Evolutionary conservation across 805 yeast genomes (phyloP).

Genomic region (Ogataea nonfermentans): DNA sequence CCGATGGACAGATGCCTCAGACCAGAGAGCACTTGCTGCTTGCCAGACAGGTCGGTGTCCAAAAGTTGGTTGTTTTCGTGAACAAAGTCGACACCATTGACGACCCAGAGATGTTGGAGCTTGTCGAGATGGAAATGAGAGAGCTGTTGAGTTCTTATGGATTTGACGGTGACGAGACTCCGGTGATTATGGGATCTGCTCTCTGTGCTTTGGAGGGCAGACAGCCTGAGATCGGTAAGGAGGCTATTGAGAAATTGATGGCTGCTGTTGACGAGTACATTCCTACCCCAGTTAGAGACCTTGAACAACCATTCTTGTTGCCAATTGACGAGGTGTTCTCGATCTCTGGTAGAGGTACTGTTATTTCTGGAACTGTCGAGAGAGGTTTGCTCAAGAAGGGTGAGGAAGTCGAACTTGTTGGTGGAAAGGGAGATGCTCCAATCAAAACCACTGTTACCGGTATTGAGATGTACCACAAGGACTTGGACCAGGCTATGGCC

Average conservation of each 20-base stretch:
- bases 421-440: slow-evolving; percentile 73
- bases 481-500: slow-evolving; percentile 94
- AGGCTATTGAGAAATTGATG: slow-evolving; percentile 79
- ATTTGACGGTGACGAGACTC: slow-evolving; percentile 97
- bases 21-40: slow-evolving; percentile 97
- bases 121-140: slow-evolving; percentile 99
- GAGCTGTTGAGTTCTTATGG: slow-evolving; percentile 89
- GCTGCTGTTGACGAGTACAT: slow-evolving; percentile 91
- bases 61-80: slow-evolving; percentile 93
- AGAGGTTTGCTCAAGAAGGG: slow-evolving; percentile 97
- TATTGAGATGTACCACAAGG: slow-evolving; percentile 99
- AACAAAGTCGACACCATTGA: slow-evolving; percentile 98
- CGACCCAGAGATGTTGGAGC: slow-evolving; percentile 98
- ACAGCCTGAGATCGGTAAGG: slow-evolving; percentile 87
- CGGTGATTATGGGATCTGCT: slow-evolving; percentile 98
- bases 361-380: slow-evolving; percentile 98
- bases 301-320: slow-evolving; percentile 94
- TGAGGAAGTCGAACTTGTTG: slow-evolving; percentile 97
- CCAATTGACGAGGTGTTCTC: slow-evolving; percentile 98
- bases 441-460: slow-evolving; percentile 95
- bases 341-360: slow-evolving; percentile 99
- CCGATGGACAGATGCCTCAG: slow-evolving; percentile 99
- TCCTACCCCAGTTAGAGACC: slow-evolving; percentile 95
- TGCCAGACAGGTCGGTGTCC: slow-evolving; percentile 99
- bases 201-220: slow-evolving; percentile 89